These are phyloP conservation scores for Coemansia sp. DNA, from an alignment of 192 early-diverging fungal species.

Conservation along the genomic window DNA sequence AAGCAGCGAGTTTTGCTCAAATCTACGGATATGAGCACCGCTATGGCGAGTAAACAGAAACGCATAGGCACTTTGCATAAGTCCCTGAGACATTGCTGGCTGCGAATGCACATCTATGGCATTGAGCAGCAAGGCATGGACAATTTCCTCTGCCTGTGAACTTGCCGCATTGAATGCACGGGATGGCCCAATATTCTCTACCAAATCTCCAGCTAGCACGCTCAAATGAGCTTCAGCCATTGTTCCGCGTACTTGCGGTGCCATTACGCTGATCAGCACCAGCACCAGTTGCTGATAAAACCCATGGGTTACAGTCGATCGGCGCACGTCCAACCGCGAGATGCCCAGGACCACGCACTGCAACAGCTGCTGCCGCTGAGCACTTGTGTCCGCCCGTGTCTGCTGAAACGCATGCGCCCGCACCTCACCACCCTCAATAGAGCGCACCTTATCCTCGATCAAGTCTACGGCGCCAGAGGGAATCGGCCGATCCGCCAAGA, in stretches of 20 bases:
- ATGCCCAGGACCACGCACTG: conserved; percentile 36
- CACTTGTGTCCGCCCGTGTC: conserved; percentile 32
- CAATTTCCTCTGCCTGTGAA: conserved; percentile 26
- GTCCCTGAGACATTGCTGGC: conserved; percentile 12
- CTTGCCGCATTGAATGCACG: conserved; percentile 35
- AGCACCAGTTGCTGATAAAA: conserved; percentile 32
- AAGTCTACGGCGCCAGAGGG: conserved; percentile 33
- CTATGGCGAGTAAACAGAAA: conserved; percentile 43
- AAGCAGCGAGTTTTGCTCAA: conserved; percentile 42
- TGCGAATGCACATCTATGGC: conserved; percentile 21
- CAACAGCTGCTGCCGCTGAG: conserved; percentile 32
- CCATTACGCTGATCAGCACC: conserved; percentile 30
- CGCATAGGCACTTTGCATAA: conserved; percentile 47
- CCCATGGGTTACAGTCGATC: conserved; percentile 14
- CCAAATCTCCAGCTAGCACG: conserved; percentile 21
- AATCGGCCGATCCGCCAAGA: conserved; percentile 30
- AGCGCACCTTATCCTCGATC: conserved; percentile 33
- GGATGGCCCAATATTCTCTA: conserved; percentile 32
- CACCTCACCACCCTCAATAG: conserved; percentile 36
- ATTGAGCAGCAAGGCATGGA: conserved; percentile 25
- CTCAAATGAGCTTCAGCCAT: background rate
- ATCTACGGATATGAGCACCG: conserved; percentile 12
- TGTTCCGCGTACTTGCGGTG: conserved; percentile 19
- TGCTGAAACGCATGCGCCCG: conserved; percentile 38
- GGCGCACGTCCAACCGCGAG: conserved; percentile 31